Evolutionary conservation across 495 filamentous ascomycete species (phyloP), one percentile per base, ranked within the genome.

Genomic region (Penicillium fimorum): DNA sequence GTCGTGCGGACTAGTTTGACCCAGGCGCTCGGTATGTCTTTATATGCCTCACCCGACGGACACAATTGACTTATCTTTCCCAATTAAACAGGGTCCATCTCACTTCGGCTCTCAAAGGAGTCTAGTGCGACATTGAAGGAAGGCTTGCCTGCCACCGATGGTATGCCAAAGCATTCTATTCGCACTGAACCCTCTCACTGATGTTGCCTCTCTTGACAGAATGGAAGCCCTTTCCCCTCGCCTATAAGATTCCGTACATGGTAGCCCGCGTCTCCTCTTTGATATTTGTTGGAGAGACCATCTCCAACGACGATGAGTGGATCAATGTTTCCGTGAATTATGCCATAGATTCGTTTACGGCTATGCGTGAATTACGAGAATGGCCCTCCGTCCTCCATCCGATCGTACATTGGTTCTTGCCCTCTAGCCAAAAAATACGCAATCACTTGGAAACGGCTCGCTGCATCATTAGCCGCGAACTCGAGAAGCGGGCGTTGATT

Each of bases 221-320:
- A 49, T 75, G 73, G 70, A 67, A 56, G 12, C 50, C 64, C 5
- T 62, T 65, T 52, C 58, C 63, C 30, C 67, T 76, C 32, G 60
- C 60, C 17, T 45, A 62, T 7, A 59, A 73, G 47, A 43, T 70
- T 6, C 70, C 70, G 2, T 55, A 70, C 24, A 76, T 85, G 12
- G 77, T 88, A 1, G 82, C 82, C 37, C 77, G 76, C 6, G 53
- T 85, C 20, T 84, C 84, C 0, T 79, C 82, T n/a, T 68, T 82
- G 13, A 67, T 82, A 7, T 87, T 87, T 49, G 69, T 86, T 47
- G 85, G 84, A 20, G 59, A 72, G 5, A 72, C 77, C 11, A 58
- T 84, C 41, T 81, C 79, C 58, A 77, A 80, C 2, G 67, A 82
- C 25, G 67, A 78, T 47, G 77, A 82, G 13, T 89, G 86, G 74